A percentile compares a stretch with the other conserved stretches of the same genome.
These are phyloP conservation scores for Ceratocystis huliohia DNA, from an alignment of 2,329 filamentous ascomycete genomes.

Conservation along the genomic window DNA sequence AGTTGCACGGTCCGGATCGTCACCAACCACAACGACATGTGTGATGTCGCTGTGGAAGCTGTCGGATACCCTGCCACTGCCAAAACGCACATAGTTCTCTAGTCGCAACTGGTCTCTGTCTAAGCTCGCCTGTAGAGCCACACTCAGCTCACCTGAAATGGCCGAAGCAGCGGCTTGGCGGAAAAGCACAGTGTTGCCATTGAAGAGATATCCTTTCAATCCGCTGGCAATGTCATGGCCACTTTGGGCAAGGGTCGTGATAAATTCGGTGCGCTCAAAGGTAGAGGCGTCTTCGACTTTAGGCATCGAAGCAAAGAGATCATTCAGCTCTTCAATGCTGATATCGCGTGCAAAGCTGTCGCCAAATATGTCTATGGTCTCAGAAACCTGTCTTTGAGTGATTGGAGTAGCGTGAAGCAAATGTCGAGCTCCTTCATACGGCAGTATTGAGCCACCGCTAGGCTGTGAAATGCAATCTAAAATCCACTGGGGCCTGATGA, in stretches of 20 bases:
- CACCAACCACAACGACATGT: conserved; percentile 51
- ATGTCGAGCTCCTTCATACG: conserved; percentile 45
- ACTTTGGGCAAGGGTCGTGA: conserved; percentile 44
- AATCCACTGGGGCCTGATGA: conserved; percentile 72
- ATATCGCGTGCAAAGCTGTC: conserved; percentile 74
- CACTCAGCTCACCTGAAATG: conserved; percentile 19
- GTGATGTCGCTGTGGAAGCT: conserved; percentile 48
- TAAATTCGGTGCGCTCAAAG: conserved; percentile 34
- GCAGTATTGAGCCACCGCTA: conserved; percentile 49
- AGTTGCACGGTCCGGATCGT: conserved; percentile 30
- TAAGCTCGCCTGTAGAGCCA: conserved; percentile 27
- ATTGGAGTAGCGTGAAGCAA: conserved; percentile 54
- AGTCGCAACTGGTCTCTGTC: conserved; percentile 29
- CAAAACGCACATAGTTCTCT: conserved; percentile 53
- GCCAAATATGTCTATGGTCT: conserved; percentile 56
- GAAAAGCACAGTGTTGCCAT: conserved; percentile 34
- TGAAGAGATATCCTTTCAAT: conserved; percentile 42
- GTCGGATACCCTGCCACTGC: conserved; percentile 46
- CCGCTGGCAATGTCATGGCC: conserved; percentile 39
- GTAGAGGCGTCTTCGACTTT: conserved; percentile 31
- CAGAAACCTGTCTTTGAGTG: conserved; percentile 40
- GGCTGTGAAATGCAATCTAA: conserved; percentile 60
- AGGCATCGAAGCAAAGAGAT: conserved; percentile 39
- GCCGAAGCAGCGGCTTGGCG: conserved; percentile 23
- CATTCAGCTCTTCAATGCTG: conserved; percentile 46